Evolutionary conservation across 139 green algal genomes (phyloP).

Genomic region (Coelastrella sp.): DNA sequence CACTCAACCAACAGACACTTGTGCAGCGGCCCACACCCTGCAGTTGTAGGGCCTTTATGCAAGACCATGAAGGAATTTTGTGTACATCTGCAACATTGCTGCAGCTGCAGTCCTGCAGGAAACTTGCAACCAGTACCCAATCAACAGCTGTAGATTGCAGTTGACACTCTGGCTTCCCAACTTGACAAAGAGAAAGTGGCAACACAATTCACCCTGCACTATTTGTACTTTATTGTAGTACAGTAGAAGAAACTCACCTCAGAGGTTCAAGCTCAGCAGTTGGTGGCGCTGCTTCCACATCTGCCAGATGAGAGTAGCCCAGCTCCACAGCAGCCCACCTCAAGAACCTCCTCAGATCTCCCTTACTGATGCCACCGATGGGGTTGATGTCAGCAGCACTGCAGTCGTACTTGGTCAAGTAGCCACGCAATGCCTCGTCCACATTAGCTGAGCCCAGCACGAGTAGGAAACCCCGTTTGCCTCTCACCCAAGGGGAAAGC

Average conservation of each 20-base stretch:
- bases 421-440: slow-evolving; percentile 94
- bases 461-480: slow-evolving; percentile 86
- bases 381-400: slow-evolving; percentile 96
- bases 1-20: neutral
- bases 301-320: slow-evolving; percentile 80
- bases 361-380: slow-evolving; percentile 91
- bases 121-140: too few species aligned
- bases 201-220: neutral
- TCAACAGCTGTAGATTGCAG: too few species aligned
- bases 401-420: slow-evolving; percentile 93
- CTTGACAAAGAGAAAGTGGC: too few species aligned
- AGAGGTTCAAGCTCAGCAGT: slow-evolving; percentile 97
- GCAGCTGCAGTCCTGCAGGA: too few species aligned
- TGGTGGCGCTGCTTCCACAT: slow-evolving; percentile 87
- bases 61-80: too few species aligned
- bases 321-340: slow-evolving; percentile 84
- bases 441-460: slow-evolving; percentile 97
- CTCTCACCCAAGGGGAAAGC: slow-evolving; percentile 79
- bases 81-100: too few species aligned
- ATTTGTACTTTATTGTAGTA: neutral
- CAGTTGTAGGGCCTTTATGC: too few species aligned
- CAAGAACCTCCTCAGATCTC: slow-evolving; percentile 86
- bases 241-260: neutral
- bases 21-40: too few species aligned
- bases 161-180: too few species aligned